Conservation (phyloP, 1,139 yeast species). For the Blastobotrys capitulatus region DNA sequence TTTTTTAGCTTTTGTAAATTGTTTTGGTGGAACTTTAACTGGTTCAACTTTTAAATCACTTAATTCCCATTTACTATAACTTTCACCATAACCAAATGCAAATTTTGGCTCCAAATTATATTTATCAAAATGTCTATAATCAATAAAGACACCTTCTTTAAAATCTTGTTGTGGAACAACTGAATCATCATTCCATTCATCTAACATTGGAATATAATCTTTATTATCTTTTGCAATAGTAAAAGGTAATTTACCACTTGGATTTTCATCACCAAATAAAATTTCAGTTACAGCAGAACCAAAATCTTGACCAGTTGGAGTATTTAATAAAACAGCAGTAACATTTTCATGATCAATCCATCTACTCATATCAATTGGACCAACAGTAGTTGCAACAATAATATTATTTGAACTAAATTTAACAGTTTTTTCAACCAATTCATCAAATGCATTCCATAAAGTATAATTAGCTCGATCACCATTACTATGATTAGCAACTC, state of each 20-base stretch:
- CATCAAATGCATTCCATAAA: slow-evolving; percentile 58
- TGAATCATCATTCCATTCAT: slow-evolving; percentile 35
- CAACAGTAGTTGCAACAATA: slow-evolving; percentile 54
- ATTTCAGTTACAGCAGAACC: slow-evolving; percentile 45
- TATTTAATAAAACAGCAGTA: slow-evolving; percentile 50
- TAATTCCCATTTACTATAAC: slow-evolving; percentile 37
- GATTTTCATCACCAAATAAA: slow-evolving; percentile 53
- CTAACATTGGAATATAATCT: slow-evolving; percentile 48
- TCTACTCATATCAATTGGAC: slow-evolving; percentile 55
- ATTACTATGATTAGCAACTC: slow-evolving; percentile 19
- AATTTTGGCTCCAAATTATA: slow-evolving; percentile 51
- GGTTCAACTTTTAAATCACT: slow-evolving; percentile 30
- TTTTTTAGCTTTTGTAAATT: not conserved
- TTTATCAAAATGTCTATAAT: slow-evolving; percentile 52
- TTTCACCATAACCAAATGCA: slow-evolving; percentile 59
- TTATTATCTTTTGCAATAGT: slow-evolving; percentile 52
- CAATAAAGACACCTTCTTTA: slow-evolving; percentile 32
- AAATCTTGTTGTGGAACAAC: slow-evolving; percentile 8
- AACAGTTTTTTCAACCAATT: slow-evolving; percentile 45
- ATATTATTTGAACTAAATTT: slow-evolving; percentile 48
- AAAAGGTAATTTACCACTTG: slow-evolving; percentile 59
- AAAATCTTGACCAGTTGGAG: slow-evolving; percentile 55
- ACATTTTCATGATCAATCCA: slow-evolving; percentile 57
- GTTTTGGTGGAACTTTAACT: slow-evolving; percentile 4
- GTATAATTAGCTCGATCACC: slow-evolving; percentile 55